Evolutionary conservation across 2,329 filamentous ascomycete genomes (phyloP).

Genomic region (Clarireedia paspali): DNA sequence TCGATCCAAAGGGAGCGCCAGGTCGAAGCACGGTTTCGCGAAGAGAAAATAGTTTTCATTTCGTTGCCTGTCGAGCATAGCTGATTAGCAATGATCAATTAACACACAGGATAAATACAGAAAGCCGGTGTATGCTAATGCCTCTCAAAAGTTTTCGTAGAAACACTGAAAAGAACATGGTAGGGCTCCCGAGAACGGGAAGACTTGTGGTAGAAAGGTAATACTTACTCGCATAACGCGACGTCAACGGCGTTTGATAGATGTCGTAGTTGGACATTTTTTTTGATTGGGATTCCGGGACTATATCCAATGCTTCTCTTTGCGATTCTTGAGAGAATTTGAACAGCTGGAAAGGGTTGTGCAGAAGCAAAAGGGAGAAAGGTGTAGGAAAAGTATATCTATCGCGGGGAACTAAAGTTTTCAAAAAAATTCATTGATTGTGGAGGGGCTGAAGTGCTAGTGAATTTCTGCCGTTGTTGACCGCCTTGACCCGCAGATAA

Average conservation of each 20-base stretch:
- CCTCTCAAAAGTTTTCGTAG: neutral
- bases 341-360: neutral
- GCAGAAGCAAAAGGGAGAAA: neutral
- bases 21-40: conserved; percentile 50
- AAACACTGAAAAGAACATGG: neutral
- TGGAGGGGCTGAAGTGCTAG: neutral
- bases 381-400: neutral
- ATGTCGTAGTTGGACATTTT: conserved; percentile 35
- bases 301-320: neutral
- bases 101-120: neutral
- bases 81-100: conserved; percentile 1
- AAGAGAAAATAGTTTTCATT: conserved; percentile 75
- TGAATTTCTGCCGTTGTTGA: neutral
- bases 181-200: neutral
- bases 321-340: neutral
- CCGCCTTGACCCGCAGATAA: neutral
- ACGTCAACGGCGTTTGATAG: conserved; percentile 62
- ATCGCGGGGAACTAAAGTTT: neutral
- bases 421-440: neutral
- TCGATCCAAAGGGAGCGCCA: conserved; percentile 62
- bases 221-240: conserved; percentile 53
- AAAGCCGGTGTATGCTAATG: neutral
- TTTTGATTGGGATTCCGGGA: conserved; percentile 4
- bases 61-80: conserved; percentile 32
- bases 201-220: neutral